Evolutionary conservation across 2,329 filamentous ascomycete species (phyloP), one percentile per base, ranked within the genome.

Genomic region (Fusarium sp.): DNA sequence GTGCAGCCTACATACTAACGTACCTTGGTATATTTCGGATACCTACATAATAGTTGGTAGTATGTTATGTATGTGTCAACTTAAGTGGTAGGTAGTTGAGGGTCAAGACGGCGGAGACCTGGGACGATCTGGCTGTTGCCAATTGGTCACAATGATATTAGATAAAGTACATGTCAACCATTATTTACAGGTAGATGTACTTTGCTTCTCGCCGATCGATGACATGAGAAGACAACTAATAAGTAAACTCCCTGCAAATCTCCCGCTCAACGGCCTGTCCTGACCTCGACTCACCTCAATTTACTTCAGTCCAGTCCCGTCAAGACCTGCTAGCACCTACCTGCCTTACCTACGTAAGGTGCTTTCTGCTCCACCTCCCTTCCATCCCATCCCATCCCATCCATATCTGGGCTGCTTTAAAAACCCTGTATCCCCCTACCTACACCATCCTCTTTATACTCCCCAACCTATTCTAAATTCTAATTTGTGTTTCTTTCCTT

Each of bases 321-420:
- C 24, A 54, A 16, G 24, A 73, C 56, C 65, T 66, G 55, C 45
- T 59, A 60, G 57, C 57, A 69, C 66, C 64, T 69, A 61, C 65
- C 64, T 66, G 61, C 50, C 63, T 48, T 62, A 69, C 65, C 57
- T 60, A 72, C 65, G 57, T 69, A 69, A 69, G 66, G 66, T 69
- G 51, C 51, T 51, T n/a, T 69, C 33, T 68, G 45, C 73, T 77
- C 74, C 73, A 75, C 73, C 71, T 72, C 66, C 58, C 71, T 74
- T 66, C 61, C 65, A 75, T 74, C 64, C 64, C 33, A 35, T 35
- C 33, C 62, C 70, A 76, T 76, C 73, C 65, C 67, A 65, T 71
- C 50, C 50, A 57, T 56, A 30, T 59, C 58, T 70, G 39, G 65
- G 26, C 64, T 74, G 53, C 62, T 72, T 77, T 77, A 75, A 77